Percentiles rank a stretch among this genome's conserved stretches.
phyloP scores from a whole-genome alignment of 1,284 basidiomycete species.

The Lignosus rhinocerotis region DNA sequence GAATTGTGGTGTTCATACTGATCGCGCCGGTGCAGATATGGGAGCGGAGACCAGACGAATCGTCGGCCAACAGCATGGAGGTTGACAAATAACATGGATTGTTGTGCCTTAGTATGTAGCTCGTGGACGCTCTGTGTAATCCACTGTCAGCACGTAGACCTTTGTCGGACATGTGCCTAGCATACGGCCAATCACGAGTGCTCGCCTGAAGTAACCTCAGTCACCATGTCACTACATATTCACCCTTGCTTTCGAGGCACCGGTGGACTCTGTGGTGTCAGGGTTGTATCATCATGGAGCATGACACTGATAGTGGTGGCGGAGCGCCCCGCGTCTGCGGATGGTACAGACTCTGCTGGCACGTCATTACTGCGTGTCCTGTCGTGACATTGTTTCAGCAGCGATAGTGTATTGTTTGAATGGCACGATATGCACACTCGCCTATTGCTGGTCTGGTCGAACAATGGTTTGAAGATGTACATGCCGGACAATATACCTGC shows the following conservation, averaged over 20 bases:
- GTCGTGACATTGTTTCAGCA: slow-evolving; percentile 4
- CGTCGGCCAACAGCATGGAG: slow-evolving; percentile 28
- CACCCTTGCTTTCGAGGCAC: not conserved
- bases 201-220: not conserved
- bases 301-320: not conserved
- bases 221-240: not conserved
- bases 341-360: not conserved
- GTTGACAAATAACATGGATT: slow-evolving; percentile 16
- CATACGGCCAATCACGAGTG: not conserved
- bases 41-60: slow-evolving; percentile 48
- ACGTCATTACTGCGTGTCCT: slow-evolving; percentile 5
- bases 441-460: slow-evolving; percentile 25
- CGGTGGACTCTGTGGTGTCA: not conserved
- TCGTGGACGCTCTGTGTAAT: not conserved
- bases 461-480: slow-evolving; percentile 52
- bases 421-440: slow-evolving; percentile 6
- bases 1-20: not conserved
- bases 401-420: not conserved
- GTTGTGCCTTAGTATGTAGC: not conserved
- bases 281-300: slow-evolving; percentile 1
- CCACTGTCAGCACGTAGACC: not conserved
- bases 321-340: slow-evolving; percentile 4
- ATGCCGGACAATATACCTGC: slow-evolving; percentile 61
- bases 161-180: not conserved
- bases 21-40: slow-evolving; percentile 53